Evolutionary conservation across 768 basidiomycete species (phyloP).

Genomic region (Cytidiella melzeri): DNA sequence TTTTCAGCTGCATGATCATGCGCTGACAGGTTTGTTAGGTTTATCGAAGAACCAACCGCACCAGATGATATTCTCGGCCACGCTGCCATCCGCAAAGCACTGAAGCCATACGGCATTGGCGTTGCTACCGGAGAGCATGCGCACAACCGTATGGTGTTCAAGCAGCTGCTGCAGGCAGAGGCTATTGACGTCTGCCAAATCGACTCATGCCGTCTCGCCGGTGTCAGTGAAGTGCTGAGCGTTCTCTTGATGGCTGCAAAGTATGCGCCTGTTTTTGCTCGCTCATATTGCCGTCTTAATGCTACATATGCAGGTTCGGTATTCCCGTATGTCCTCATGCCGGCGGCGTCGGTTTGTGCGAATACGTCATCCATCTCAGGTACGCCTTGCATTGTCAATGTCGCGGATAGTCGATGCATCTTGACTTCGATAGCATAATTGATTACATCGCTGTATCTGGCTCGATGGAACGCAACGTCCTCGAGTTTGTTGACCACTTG

Average conservation of each 20-base stretch:
- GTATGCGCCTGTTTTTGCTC: slow-evolving; percentile 29
- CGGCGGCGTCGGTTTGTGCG: slow-evolving; percentile 89
- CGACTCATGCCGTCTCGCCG: slow-evolving; percentile 89
- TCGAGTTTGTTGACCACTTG: slow-evolving; percentile 86
- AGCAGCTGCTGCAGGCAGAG: slow-evolving; percentile 83
- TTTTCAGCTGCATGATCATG: slow-evolving; percentile 1
- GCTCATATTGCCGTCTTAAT: neutral
- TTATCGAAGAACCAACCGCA: slow-evolving; percentile 92
- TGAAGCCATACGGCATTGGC: slow-evolving; percentile 76
- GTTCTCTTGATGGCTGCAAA: slow-evolving; percentile 90
- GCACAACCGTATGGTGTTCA: slow-evolving; percentile 94
- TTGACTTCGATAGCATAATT: slow-evolving; percentile 51
- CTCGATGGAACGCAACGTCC: slow-evolving; percentile 88
- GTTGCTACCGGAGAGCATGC: slow-evolving; percentile 95
- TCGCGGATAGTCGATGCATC: neutral
- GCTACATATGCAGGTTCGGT: slow-evolving; percentile 49
- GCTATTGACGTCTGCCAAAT: slow-evolving; percentile 96
- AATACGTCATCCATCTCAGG: slow-evolving; percentile 86
- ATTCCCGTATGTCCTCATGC: slow-evolving; percentile 91
- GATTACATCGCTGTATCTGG: slow-evolving; percentile 93
- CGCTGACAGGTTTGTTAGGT: too few relatives aligned
- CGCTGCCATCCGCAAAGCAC: slow-evolving; percentile 68
- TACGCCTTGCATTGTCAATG: slow-evolving; percentile 18
- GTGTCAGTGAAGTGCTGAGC: slow-evolving; percentile 89
- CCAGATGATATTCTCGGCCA: slow-evolving; percentile 89